These are phyloP conservation scores for Stygiomarasmius scandens DNA, from an alignment of 1,284 basidiomycete genomes.

Conservation along the genomic window DNA sequence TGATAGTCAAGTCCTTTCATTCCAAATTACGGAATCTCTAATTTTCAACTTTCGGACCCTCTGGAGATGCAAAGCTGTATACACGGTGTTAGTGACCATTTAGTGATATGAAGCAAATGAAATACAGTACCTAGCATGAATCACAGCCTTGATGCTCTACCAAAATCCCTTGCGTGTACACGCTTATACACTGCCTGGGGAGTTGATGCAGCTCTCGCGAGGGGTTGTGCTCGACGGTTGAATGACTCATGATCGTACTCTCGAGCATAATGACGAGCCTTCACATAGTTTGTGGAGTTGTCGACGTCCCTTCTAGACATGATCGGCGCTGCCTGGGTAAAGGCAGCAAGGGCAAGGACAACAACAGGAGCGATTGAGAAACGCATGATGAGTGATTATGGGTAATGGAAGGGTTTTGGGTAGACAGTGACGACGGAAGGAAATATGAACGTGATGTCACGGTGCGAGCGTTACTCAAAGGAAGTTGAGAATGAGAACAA, in stretches of 20 bases:
- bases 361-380: conserved; percentile 21
- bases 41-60: too few species aligned
- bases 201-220: not conserved
- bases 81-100: not conserved
- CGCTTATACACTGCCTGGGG: conserved; percentile 14
- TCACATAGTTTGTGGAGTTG: conserved; percentile 11
- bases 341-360: conserved; percentile 18
- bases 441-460: not conserved
- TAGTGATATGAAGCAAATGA: not conserved
- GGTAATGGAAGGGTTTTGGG: too few species aligned
- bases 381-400: conserved; percentile 20
- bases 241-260: conserved; percentile 6
- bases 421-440: conserved; percentile 1
- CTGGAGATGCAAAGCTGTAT: too few species aligned
- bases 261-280: conserved; percentile 17
- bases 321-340: conserved; percentile 4
- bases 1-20: too few species aligned
- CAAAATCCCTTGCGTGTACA: conserved; percentile 28
- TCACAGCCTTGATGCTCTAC: not conserved
- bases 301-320: conserved; percentile 18
- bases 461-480: not conserved
- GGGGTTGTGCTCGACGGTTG: not conserved
- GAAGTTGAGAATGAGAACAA: conserved; percentile 17
- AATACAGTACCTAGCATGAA: not conserved
- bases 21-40: too few species aligned